phyloP scores from a whole-genome alignment of 495 filamentous ascomycete species.

The Trichodelitschia bisporula region DNA sequence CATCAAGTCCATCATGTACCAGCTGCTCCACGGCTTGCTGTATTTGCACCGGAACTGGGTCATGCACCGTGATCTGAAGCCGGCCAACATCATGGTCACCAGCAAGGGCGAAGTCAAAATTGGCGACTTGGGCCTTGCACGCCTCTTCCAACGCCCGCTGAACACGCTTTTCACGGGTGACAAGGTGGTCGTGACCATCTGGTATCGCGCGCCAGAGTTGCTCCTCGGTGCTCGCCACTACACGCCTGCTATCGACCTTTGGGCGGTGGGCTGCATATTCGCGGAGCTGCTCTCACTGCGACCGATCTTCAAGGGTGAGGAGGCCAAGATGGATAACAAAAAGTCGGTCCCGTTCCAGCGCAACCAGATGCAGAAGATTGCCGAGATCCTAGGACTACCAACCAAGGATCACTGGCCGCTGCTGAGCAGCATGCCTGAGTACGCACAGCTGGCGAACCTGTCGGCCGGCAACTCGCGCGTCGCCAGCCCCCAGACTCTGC shows the following conservation, averaged over 20 bases:
- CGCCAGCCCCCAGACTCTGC: constrained; percentile 24
- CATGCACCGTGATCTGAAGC: constrained; percentile 86
- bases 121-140: constrained; percentile 76
- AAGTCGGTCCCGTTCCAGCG: constrained; percentile 93
- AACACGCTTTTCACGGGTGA: constrained; percentile 81
- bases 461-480: constrained; percentile 17
- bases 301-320: constrained; percentile 95
- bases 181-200: constrained; percentile 97
- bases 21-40: constrained; percentile 77
- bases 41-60: constrained; percentile 97
- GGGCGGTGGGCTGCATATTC: constrained; percentile 96
- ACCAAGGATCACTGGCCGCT: constrained; percentile 76
- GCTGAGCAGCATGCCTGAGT: constrained; percentile 60
- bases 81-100: constrained; percentile 97
- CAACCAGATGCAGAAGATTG: constrained; percentile 97
- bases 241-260: constrained; percentile 87
- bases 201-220: constrained; percentile 92
- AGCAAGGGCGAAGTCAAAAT: constrained; percentile 73
- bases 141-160: constrained; percentile 80
- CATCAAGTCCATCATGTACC: constrained; percentile 80
- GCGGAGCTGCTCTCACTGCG: constrained; percentile 76
- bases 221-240: constrained; percentile 82
- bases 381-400: constrained; percentile 80
- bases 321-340: constrained; percentile 96
- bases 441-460: constrained; percentile 44